These are phyloP conservation scores for Fomes fomentarius DNA, from an alignment of 1,284 basidiomycete genomes.

Conservation along the genomic window DNA sequence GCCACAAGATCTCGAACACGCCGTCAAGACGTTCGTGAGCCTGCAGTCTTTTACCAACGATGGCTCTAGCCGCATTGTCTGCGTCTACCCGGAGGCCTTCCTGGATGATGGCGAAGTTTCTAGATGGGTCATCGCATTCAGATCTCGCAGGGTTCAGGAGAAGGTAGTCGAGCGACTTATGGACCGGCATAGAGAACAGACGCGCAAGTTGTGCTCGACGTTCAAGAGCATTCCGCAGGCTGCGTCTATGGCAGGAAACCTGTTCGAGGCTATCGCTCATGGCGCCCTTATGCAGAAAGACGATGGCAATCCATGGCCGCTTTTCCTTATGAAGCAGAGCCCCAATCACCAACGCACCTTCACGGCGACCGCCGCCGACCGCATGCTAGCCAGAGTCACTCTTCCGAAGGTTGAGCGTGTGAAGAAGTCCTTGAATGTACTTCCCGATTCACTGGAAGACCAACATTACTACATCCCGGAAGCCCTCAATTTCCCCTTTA, in stretches of 20 bases:
- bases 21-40: not conserved
- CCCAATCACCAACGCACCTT: not conserved
- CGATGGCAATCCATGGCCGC: not conserved
- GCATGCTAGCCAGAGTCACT: not conserved
- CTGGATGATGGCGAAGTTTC: not conserved
- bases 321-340: not conserved
- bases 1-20: not conserved
- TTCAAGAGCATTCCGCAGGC: no score
- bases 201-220: not conserved
- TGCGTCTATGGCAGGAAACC: no score
- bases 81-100: not conserved
- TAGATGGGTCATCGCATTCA: not conserved
- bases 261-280: no score
- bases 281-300: no score
- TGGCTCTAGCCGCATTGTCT: no score
- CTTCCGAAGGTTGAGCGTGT: not conserved
- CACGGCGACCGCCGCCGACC: not conserved
- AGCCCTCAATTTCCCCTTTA: not conserved
- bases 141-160: not conserved
- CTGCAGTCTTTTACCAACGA: no score
- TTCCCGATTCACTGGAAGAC: not conserved
- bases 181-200: not conserved
- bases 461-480: not conserved
- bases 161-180: not conserved
- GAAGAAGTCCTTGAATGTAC: not conserved